Percentiles rank a stretch among this genome's conserved stretches.
phyloP scores from a whole-genome alignment of 202 grass and related monocot species.

The Carex arenaria region DNA sequence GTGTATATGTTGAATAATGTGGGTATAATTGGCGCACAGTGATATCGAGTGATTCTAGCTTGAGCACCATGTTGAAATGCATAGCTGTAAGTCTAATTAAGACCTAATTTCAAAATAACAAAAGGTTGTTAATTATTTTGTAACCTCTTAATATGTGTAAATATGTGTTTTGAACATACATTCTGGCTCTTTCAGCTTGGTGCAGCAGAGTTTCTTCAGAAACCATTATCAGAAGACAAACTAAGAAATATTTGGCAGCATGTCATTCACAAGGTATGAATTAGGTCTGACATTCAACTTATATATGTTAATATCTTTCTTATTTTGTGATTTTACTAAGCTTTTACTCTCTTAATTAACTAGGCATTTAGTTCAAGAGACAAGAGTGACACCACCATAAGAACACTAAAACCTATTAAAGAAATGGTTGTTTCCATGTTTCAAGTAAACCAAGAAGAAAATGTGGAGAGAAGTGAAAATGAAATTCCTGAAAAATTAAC shows the following conservation, averaged over 20 bases:
- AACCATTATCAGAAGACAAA: slow-evolving; percentile 47
- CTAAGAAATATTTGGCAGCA: slow-evolving; percentile 49
- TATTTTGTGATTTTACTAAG: neutral
- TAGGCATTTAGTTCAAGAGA: slow-evolving; percentile 34
- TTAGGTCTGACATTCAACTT: neutral
- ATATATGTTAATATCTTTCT: neutral
- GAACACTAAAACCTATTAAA: slow-evolving; percentile 42
- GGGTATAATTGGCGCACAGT: slow-evolving; percentile 6
- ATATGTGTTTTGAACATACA: neutral
- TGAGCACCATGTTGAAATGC: slow-evolving; percentile 48
- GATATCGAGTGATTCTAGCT: slow-evolving; percentile 32
- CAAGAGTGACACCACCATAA: neutral
- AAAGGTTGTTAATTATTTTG: neutral
- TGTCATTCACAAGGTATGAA: slow-evolving; percentile 46
- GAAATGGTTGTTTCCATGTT: slow-evolving; percentile 40
- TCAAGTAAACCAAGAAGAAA: slow-evolving; percentile 22
- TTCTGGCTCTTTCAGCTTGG: slow-evolving; percentile 32
- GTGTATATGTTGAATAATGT: neutral
- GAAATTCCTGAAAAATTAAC: slow-evolving; percentile 19
- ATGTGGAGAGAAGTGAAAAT: slow-evolving; percentile 5
- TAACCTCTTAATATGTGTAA: slow-evolving; percentile 4
- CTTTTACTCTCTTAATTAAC: slow-evolving; percentile 20
- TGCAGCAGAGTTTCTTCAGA: slow-evolving; percentile 47
- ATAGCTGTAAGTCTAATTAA: slow-evolving; percentile 33
- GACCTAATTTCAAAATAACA: neutral